phyloP scores from a whole-genome alignment of 2,329 filamentous ascomycete genomes.

The Clonostachys rhizophaga region DNA sequence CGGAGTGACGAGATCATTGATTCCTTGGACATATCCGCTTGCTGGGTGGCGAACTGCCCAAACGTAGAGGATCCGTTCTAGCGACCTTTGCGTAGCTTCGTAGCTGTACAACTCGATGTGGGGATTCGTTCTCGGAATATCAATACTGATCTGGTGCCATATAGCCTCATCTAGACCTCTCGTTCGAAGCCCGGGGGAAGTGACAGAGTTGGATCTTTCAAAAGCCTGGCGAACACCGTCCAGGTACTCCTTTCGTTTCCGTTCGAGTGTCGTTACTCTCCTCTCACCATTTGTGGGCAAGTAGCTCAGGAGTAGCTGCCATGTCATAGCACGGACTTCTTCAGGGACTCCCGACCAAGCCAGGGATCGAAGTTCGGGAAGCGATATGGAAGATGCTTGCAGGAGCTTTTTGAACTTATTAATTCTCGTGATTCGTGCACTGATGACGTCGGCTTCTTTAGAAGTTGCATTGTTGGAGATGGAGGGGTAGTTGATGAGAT shows the following conservation, averaged over 20 bases:
- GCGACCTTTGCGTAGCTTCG: slow-evolving; percentile 88
- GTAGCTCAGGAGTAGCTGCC: slow-evolving; percentile 93
- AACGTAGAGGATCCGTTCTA: slow-evolving; percentile 93
- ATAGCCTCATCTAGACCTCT: slow-evolving; percentile 89
- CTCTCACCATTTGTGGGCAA: slow-evolving; percentile 95
- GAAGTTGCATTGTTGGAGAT: slow-evolving; percentile 67
- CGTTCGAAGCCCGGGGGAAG: slow-evolving; percentile 41
- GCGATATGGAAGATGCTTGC: slow-evolving; percentile 83
- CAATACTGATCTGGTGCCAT: slow-evolving; percentile 99
- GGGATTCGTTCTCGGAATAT: slow-evolving; percentile 92
- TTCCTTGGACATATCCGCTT: slow-evolving; percentile 96
- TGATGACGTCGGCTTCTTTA: slow-evolving; percentile 83
- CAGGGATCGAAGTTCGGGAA: slow-evolving; percentile 76
- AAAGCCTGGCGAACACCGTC: slow-evolving; percentile 79
- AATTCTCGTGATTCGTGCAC: slow-evolving; percentile 84
- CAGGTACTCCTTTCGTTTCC: slow-evolving; percentile 94
- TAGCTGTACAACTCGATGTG: slow-evolving; percentile 94
- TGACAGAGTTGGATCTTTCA: slow-evolving; percentile 43
- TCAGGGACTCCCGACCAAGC: slow-evolving; percentile 94
- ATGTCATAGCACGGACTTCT: slow-evolving; percentile 98
- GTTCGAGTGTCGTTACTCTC: slow-evolving; percentile 81
- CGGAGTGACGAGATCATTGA: slow-evolving; percentile 95
- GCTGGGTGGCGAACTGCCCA: slow-evolving; percentile 98
- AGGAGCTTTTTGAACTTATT: slow-evolving; percentile 98
- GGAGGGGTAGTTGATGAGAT: slow-evolving; percentile 85